A percentile compares a stretch with the other conserved stretches of the same genome.
Conservation (phyloP, 2,329 filamentous ascomycete genomes). For the Diaporthe amygdali region DNA sequence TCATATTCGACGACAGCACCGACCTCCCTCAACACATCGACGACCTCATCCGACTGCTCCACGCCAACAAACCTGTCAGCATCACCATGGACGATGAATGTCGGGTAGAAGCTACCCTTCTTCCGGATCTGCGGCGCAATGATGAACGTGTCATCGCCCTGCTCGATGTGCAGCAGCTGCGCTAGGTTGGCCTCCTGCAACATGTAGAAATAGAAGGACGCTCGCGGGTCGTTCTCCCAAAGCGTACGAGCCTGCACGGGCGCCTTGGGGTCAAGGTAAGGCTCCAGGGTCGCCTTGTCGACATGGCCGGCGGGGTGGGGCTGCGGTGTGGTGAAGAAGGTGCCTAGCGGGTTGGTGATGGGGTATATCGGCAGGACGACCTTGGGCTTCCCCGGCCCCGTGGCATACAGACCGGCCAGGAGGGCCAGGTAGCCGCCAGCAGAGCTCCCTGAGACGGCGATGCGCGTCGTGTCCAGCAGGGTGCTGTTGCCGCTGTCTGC, state of each 20-base stretch:
- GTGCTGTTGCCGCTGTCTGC: not conserved
- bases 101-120: not conserved
- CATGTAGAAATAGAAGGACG: not conserved
- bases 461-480: not conserved
- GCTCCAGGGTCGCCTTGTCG: not conserved
- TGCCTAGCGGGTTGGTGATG: conserved; percentile 6
- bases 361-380: conserved; percentile 1
- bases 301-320: not conserved
- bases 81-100: not conserved
- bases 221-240: not conserved
- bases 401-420: not conserved
- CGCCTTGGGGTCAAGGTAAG: not conserved
- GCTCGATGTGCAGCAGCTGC: not conserved
- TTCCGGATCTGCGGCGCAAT: conserved; percentile 1
- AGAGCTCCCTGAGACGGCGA: not conserved
- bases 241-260: not conserved
- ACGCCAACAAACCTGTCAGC: conserved; percentile 1
- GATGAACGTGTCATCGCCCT: not conserved
- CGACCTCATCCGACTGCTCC: not conserved
- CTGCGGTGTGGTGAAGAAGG: conserved; percentile 6
- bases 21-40: not conserved
- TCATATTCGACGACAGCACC: not conserved
- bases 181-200: conserved; percentile 4
- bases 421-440: not conserved
- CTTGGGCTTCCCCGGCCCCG: not conserved